phyloP scores from a whole-genome alignment of 2,329 filamentous ascomycete genomes.

The Penicillium nordicum region DNA sequence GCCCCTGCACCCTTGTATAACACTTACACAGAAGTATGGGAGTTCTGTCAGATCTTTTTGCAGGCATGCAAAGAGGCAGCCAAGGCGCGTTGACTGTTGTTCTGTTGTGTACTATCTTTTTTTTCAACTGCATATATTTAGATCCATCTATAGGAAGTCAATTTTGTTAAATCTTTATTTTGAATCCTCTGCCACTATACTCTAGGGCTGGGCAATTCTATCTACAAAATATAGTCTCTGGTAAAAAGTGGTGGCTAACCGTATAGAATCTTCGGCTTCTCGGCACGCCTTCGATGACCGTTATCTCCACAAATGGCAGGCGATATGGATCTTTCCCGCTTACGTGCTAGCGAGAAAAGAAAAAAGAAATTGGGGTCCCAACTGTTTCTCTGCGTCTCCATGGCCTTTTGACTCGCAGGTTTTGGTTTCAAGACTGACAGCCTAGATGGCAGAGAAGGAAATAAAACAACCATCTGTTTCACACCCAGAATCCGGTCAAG shows the following conservation, averaged over 20 bases:
- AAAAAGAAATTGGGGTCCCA: not conserved
- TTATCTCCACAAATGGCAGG: constrained; percentile 12
- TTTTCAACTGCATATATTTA: not conserved
- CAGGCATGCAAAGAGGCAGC: constrained; percentile 46
- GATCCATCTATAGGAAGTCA: not conserved
- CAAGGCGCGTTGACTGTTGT: constrained; percentile 7
- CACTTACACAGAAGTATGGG: constrained; percentile 68
- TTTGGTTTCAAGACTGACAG: not conserved
- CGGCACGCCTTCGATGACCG: constrained; percentile 12
- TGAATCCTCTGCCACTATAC: too few relatives aligned
- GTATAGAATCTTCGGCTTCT: constrained; percentile 16
- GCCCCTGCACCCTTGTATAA: constrained; percentile 85
- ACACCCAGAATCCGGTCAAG: constrained; percentile 6
- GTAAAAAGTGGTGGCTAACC: not conserved
- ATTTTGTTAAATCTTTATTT: not conserved
- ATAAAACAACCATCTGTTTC: not conserved
- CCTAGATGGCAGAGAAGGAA: constrained; percentile 6
- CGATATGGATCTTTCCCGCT: constrained; percentile 4
- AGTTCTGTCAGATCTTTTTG: constrained; percentile 56
- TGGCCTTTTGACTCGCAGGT: too few relatives aligned
- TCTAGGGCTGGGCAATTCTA: not conserved
- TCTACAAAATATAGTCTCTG: not conserved
- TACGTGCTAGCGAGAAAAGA: constrained; percentile 1
- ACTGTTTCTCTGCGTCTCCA: not conserved
- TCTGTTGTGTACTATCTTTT: not conserved